Evolutionary conservation across 805 yeast species (phyloP).

Genomic region (Torulaspora maleeae): DNA sequence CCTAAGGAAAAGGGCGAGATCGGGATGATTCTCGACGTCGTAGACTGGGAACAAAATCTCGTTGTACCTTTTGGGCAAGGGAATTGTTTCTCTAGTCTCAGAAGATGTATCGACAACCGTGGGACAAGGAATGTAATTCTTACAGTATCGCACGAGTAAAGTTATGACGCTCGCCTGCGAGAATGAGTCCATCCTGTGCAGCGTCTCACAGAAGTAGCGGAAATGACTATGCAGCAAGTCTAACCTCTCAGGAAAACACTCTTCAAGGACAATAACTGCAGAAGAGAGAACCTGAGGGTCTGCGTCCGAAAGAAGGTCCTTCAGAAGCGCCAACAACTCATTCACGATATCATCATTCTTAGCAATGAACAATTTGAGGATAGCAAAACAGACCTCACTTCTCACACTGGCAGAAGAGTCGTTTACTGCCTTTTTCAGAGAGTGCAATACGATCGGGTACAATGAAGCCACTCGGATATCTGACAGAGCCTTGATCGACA

Average conservation of each 20-base stretch:
- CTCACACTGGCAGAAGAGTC: slow-evolving; percentile 80
- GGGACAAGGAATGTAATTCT: slow-evolving; percentile 57
- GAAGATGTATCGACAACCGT: slow-evolving; percentile 36
- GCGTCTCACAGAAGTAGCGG: slow-evolving; percentile 48
- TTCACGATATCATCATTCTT: slow-evolving; percentile 41
- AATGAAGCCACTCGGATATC: slow-evolving; percentile 81
- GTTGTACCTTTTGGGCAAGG: slow-evolving; percentile 43
- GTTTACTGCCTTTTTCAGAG: slow-evolving; percentile 59
- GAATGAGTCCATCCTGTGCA: slow-evolving; percentile 65
- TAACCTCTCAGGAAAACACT: slow-evolving; percentile 52
- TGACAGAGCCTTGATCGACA: slow-evolving; percentile 73
- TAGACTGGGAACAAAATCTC: slow-evolving; percentile 39
- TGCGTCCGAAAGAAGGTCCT: slow-evolving; percentile 56
- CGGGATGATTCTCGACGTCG: slow-evolving; percentile 48
- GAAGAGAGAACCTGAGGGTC: slow-evolving; percentile 65
- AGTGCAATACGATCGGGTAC: slow-evolving; percentile 68
- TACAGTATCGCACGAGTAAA: slow-evolving; percentile 60
- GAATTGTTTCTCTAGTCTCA: slow-evolving; percentile 23
- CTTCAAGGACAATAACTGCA: slow-evolving; percentile 54
- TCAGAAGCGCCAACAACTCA: slow-evolving; percentile 49
- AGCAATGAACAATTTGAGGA: slow-evolving; percentile 50
- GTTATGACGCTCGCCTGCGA: slow-evolving; percentile 57
- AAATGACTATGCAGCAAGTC: slow-evolving; percentile 69
- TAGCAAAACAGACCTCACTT: slow-evolving; percentile 70
- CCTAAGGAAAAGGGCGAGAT: slow-evolving; percentile 50